phyloP scores from a whole-genome alignment of 225 moss, liverwort and hornwort species.

The Climacium dendroides region DNA sequence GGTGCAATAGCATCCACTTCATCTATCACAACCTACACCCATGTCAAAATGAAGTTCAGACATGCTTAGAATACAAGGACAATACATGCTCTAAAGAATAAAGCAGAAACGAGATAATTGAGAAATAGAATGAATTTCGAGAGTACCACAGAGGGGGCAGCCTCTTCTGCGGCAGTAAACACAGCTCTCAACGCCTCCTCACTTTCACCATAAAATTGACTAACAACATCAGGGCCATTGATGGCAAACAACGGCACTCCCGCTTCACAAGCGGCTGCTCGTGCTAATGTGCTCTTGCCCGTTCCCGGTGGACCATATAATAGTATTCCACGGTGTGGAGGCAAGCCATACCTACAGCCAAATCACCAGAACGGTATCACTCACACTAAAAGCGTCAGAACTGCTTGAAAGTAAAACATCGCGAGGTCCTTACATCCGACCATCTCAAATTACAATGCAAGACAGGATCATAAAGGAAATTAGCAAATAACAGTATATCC shows the following conservation, averaged over 20 bases:
- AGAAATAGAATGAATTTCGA: background rate
- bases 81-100: background rate
- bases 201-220: slow-evolving; percentile 90
- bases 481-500: background rate
- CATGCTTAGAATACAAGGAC: background rate
- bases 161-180: slow-evolving; percentile 60
- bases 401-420: background rate
- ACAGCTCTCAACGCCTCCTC: slow-evolving; percentile 68
- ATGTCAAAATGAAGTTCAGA: background rate
- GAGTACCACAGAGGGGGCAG: slow-evolving; percentile 82
- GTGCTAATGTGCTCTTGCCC: slow-evolving; percentile 89
- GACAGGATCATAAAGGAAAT: background rate
- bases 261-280: slow-evolving; percentile 96
- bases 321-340: slow-evolving; percentile 76
- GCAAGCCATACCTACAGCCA: slow-evolving; percentile 62
- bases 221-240: slow-evolving; percentile 91
- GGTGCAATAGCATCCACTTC: slow-evolving; percentile 92
- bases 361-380: background rate
- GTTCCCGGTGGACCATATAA: slow-evolving; percentile 91
- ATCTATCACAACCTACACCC: slow-evolving; percentile 84
- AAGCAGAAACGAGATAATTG: background rate
- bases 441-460: background rate
- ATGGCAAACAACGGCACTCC: slow-evolving; percentile 72
- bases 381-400: background rate
- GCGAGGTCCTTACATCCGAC: background rate